Base-by-base conservation (phyloP, 2,329 filamentous ascomycete species). In the Arthrinium puccinioides region DNA sequence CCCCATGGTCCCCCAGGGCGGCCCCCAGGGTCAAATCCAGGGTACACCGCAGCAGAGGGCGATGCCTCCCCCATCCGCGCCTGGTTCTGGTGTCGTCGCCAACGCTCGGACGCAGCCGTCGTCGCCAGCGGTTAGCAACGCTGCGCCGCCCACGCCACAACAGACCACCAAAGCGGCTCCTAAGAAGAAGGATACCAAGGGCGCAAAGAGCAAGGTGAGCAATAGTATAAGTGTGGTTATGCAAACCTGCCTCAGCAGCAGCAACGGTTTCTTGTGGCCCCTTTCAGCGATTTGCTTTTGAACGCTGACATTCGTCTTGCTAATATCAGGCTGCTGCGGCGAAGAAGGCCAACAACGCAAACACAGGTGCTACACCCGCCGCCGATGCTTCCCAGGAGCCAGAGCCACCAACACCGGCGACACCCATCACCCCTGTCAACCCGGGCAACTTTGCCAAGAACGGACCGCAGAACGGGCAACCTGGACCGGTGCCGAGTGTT, bases 101-200 rank as follows among this genome's bases (percentile, higher is more conserved):
- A 71, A 70, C 46, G 66, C 69, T 38, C 74, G 76, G 49, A 72
- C 67, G 44, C 66, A 72, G 38, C 69, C 76, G 11, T 74, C 74
- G 10, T 80, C 78, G 14, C 79, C 78, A 18, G 78, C 81, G 49
- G 72, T 76, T 47, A 72, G 72, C 44, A 76, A 72, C 41, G 72
- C 77, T 6, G 82, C 82, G 24, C 85, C 86, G 1, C 85, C 85
- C 2, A 92, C 86, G 4, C 86, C 86, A 2, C 80, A 77, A 36
- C 83, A 87, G 54, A 59, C 68, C 2, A 82, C 79, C 54, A 90
- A 90, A 66, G 62, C 82, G 4, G 79, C 76, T 23, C 82, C 84
- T 1, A 88, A 87, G 60, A 90, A 90, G 73, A 85, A 87, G 67
- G 77, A 79, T 21, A 66, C 63, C 5, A 82, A 82, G 60, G 72